These are phyloP conservation scores for Discostella stelligera DNA, from an alignment of 352 stramenopile species.

Conservation along the genomic window DNA sequence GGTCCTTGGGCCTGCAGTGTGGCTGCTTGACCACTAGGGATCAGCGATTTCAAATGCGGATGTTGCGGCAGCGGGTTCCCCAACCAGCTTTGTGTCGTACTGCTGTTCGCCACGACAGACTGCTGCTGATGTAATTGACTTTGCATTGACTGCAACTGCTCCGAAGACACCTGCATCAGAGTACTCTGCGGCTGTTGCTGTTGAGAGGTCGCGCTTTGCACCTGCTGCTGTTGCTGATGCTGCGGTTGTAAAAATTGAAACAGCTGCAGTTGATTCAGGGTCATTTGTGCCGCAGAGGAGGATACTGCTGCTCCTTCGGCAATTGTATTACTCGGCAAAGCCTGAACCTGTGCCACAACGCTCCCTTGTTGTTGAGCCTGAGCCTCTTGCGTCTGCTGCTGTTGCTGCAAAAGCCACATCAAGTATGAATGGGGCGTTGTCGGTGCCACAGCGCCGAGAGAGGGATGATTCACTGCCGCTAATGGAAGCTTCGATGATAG, in stretches of 20 bases:
- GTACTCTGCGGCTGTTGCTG: slow-evolving; percentile 19
- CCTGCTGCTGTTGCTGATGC: slow-evolving; percentile 12
- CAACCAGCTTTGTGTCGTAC: background rate
- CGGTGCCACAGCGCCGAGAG: slow-evolving; percentile 1
- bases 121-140: background rate
- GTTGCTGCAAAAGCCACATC: slow-evolving; percentile 20
- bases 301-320: background rate
- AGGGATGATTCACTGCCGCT: background rate
- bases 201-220: background rate
- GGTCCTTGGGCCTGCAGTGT: background rate
- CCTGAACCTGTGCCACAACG: background rate
- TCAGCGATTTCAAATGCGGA: background rate
- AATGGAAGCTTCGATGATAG: background rate
- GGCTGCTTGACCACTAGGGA: slow-evolving; percentile 8
- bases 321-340: slow-evolving; percentile 7
- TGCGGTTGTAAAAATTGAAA: slow-evolving; percentile 24
- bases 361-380: slow-evolving; percentile 4
- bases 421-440: slow-evolving; percentile 5
- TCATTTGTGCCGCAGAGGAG: background rate
- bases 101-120: background rate
- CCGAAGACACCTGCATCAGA: background rate
- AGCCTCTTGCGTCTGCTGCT: slow-evolving; percentile 29
- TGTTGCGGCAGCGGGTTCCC: background rate
- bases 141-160: background rate
- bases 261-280: slow-evolving; percentile 14